Conservation (phyloP, 352 stramenopile species). For the Globisporangium rhizosaccharum region DNA sequence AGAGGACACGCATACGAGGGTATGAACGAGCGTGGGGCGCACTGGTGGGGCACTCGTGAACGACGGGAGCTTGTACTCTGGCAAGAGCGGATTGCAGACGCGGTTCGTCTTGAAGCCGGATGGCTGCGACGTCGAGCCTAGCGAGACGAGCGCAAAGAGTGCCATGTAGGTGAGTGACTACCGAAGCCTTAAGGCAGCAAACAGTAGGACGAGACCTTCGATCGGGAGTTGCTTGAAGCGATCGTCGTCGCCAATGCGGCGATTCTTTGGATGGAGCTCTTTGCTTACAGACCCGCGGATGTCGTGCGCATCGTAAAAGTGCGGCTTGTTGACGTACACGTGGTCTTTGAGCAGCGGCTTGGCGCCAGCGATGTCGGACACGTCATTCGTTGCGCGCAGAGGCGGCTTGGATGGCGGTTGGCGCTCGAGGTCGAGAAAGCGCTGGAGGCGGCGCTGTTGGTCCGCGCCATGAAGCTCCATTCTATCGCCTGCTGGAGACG, state of each 20-base stretch:
- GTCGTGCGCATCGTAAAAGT: conserved; percentile 57
- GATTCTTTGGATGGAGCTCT: conserved; percentile 48
- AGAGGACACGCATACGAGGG: neutral
- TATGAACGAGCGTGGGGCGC: neutral
- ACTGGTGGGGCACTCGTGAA: conserved; percentile 41
- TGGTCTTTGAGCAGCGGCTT: conserved; percentile 50
- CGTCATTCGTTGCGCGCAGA: conserved; percentile 50
- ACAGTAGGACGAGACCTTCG: conserved; percentile 21
- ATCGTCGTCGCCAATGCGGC: conserved; percentile 43
- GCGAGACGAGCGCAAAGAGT: neutral
- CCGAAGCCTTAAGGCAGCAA: neutral
- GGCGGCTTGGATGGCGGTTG: conserved; percentile 22
- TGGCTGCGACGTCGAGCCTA: conserved; percentile 29
- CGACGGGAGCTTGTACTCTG: conserved; percentile 54
- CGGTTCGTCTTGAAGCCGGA: conserved; percentile 61
- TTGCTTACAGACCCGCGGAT: conserved; percentile 57
- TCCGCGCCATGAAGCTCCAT: conserved; percentile 15
- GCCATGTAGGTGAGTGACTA: neutral
- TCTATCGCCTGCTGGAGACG: neutral
- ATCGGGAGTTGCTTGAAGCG: conserved; percentile 69
- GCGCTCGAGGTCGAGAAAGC: conserved; percentile 38
- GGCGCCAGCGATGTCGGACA: conserved; percentile 56
- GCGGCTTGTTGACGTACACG: conserved; percentile 58
- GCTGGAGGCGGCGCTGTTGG: conserved; percentile 32
- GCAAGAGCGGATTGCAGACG: conserved; percentile 52